phyloP scores from a whole-genome alignment of 2,329 filamentous ascomycete species.

The Talaromyces sp. region DNA sequence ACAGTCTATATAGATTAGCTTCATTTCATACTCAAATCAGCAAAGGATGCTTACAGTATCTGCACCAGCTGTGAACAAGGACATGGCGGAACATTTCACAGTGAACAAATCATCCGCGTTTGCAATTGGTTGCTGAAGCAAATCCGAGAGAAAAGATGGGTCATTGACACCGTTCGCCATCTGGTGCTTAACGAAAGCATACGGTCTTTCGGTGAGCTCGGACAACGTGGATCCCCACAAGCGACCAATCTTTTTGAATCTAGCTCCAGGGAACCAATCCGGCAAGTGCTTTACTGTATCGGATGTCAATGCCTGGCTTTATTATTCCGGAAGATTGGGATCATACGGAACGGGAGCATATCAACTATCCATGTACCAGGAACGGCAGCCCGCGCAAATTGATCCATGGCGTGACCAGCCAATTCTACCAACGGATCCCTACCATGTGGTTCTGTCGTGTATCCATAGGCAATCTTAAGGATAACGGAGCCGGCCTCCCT shows the following conservation, averaged over 20 bases:
- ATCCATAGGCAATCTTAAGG: constrained; percentile 48
- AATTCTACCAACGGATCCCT: constrained; percentile 46
- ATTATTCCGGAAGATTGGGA: no score
- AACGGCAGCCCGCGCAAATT: constrained; percentile 41
- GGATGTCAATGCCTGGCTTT: background rate
- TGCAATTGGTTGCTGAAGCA: constrained; percentile 34
- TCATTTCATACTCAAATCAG: background rate
- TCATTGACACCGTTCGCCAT: constrained; percentile 31
- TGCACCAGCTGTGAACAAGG: constrained; percentile 43
- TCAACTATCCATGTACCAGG: constrained; percentile 49
- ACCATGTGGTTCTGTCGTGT: constrained; percentile 40
- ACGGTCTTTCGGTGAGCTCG: constrained; percentile 40
- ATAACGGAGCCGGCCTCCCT: constrained; percentile 43
- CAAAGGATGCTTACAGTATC: constrained; percentile 35
- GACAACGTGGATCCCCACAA: constrained; percentile 33
- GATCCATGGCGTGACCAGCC: constrained; percentile 37
- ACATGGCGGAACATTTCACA: constrained; percentile 43
- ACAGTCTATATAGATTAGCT: constrained; percentile 36
- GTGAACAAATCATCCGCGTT: constrained; percentile 32
- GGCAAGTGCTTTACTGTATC: constrained; percentile 39
- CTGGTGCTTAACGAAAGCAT: constrained; percentile 43
- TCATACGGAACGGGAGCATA: constrained; percentile 42
- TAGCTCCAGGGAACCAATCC: constrained; percentile 46
- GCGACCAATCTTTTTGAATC: constrained; percentile 44
- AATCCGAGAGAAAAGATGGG: constrained; percentile 38